Base-by-base conservation (phyloP, 352 stramenopile genomes). In the Pythium angustatum region DNA sequence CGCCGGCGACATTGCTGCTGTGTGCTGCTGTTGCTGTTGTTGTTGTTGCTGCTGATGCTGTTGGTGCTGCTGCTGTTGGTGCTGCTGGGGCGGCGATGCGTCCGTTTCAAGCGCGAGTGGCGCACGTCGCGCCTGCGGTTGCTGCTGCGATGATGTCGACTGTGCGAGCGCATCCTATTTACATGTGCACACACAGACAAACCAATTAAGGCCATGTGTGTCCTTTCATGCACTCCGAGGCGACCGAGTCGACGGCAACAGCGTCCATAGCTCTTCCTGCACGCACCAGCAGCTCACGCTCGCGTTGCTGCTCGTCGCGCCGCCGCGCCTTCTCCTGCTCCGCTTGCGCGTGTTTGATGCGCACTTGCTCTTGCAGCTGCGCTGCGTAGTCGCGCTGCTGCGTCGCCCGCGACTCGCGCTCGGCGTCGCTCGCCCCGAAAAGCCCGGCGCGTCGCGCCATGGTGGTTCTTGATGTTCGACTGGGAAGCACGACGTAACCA, bases 381-480 rank as follows among this genome's bases (percentile, higher is more conserved):
- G 79, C 81, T 21, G 81, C 81, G 48, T 90, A 90, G 66, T 85
- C 78, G 24, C 79, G 67, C 59, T 90, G 81, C 52, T 87, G 79
- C 34, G 63, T 77, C 26, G 66, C 54, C 21, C 70, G 77, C 56
- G 82, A 71, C 62, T 90, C 76, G 21, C 79, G 77, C 72, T 87
- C 77, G 65, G 63, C 78, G 7, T 72, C 62, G 26, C 65, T 72
- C 36, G 73, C 64, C 10, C 77, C 74, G 5, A 73, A 75, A 31
- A 90, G 66, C 45, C 76, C 63, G 43, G 62, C 79, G 62, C 77
- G 69, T 14, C 79, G 65, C 14, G 48, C 49, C 28, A 47, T 43
- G 49, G 54, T 61, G 27, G n/a, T n/a, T n/a, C n/a, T n/a, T n/a
- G n/a, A n/a, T n/a, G n/a, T n/a, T n/a, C n/a, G n/a, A n/a, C n/a